Conservation (phyloP, 2,329 filamentous ascomycete species). For the Xylaria sp. region DNA sequence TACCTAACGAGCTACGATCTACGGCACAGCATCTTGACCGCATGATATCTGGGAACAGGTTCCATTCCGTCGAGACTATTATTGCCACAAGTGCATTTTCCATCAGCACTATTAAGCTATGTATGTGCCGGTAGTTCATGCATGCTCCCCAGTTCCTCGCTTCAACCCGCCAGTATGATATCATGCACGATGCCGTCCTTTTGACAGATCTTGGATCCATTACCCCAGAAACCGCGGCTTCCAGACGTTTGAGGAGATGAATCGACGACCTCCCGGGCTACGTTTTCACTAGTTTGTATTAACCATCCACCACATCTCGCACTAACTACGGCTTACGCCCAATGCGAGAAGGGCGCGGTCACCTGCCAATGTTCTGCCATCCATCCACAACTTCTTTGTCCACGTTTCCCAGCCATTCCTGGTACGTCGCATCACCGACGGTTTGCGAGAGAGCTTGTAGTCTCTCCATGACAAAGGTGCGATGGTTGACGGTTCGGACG, state of each 20-base stretch:
- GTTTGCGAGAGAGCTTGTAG: constrained; percentile 54
- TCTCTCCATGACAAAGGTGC: constrained; percentile 58
- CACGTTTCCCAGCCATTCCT: constrained; percentile 67
- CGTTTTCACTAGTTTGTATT: no score
- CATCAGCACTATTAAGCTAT: neutral
- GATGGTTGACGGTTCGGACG: constrained; percentile 60
- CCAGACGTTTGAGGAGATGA: no score
- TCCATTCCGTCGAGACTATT: neutral
- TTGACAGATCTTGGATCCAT: neutral
- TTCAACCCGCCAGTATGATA: neutral
- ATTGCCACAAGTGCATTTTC: neutral
- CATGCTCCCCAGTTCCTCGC: neutral
- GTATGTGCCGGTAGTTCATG: neutral
- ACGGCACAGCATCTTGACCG: neutral
- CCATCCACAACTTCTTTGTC: constrained; percentile 64
- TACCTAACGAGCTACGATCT: neutral
- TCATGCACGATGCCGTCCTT: neutral
- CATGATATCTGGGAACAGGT: neutral
- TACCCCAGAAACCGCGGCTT: no score
- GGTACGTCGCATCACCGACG: constrained; percentile 59
- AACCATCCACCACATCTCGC: neutral
- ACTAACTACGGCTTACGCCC: neutral
- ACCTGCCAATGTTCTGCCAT: constrained; percentile 45
- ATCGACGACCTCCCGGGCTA: no score
- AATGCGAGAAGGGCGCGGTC: neutral